phyloP scores from a whole-genome alignment of 345 rosid species.

The Pugionium cornutum region DNA sequence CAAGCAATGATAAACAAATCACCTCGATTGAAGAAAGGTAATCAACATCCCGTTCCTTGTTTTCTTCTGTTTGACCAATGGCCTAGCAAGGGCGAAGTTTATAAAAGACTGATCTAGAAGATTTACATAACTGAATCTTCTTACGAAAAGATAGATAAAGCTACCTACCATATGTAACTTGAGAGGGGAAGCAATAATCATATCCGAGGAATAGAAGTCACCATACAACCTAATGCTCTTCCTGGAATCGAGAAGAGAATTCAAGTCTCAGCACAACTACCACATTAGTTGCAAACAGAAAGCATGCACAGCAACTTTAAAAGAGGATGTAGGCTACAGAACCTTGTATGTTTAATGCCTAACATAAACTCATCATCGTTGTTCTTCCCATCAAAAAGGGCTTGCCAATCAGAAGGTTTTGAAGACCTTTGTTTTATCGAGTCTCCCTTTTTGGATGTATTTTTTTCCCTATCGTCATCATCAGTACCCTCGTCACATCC shows the following conservation, averaged over 20 bases:
- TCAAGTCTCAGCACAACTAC: constrained; percentile 17
- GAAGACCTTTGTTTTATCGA: constrained; percentile 51
- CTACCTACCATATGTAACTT: constrained; percentile 60
- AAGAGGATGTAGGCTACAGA: background rate
- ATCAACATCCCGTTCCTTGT: constrained; percentile 75
- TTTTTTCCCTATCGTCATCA: constrained; percentile 32
- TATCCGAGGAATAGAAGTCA: constrained; percentile 85
- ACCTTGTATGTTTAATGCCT: constrained; percentile 95
- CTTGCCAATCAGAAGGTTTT: constrained; percentile 81
- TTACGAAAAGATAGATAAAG: constrained; percentile 11
- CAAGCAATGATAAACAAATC: constrained; percentile 31
- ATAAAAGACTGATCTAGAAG: constrained; percentile 19
- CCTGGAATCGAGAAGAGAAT: constrained; percentile 44
- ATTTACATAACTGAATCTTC: constrained; percentile 18
- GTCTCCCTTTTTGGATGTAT: constrained; percentile 33
- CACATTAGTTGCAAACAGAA: constrained; percentile 11
- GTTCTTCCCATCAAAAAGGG: constrained; percentile 74
- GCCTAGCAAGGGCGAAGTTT: constrained; percentile 50
- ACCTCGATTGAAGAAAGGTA: constrained; percentile 97
- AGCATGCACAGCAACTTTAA: constrained; percentile 6
- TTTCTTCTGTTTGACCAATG: constrained; percentile 59
- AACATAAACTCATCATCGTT: constrained; percentile 73
- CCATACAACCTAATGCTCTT: constrained; percentile 75
- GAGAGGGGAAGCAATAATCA: constrained; percentile 90
- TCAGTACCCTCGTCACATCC: constrained; percentile 64